phyloP scores from a whole-genome alignment of 805 yeast species.

The Brettanomyces nanus region DNA sequence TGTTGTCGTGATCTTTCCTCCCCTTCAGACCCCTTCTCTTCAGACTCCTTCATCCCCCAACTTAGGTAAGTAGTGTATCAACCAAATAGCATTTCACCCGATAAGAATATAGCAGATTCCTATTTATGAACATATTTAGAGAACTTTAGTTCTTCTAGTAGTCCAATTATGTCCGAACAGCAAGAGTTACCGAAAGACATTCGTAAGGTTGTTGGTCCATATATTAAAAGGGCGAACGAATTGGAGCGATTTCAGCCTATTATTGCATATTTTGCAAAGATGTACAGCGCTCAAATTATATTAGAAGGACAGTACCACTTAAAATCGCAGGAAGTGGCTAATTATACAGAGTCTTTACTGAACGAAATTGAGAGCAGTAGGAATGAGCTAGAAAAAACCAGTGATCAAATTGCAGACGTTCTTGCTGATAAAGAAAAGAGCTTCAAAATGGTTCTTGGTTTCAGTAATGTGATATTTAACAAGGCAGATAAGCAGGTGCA shows the following conservation, averaged over 20 bases:
- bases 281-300: slow-evolving; percentile 69
- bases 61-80: no score
- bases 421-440: slow-evolving; percentile 55
- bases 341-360: slow-evolving; percentile 50
- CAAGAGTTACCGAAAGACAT: slow-evolving; percentile 23
- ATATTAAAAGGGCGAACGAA: slow-evolving; percentile 49
- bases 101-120: no score
- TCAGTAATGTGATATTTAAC: slow-evolving; percentile 52
- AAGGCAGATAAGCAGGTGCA: slow-evolving; percentile 41
- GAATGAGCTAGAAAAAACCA: slow-evolving; percentile 26
- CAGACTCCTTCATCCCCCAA: no score
- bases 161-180: background rate
- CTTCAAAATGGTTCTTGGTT: slow-evolving; percentile 44
- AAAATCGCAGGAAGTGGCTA: slow-evolving; percentile 44
- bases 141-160: no score
- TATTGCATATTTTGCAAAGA: slow-evolving; percentile 62
- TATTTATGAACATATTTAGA: no score
- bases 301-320: slow-evolving; percentile 53
- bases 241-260: slow-evolving; percentile 51
- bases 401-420: slow-evolving; percentile 36
- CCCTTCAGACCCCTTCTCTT: no score
- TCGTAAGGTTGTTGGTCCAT: slow-evolving; percentile 35
- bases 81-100: no score
- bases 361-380: slow-evolving; percentile 64
- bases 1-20: no score